Evolutionary conservation across 805 yeast genomes (phyloP).

Genomic region (Kodamaea restingae): DNA sequence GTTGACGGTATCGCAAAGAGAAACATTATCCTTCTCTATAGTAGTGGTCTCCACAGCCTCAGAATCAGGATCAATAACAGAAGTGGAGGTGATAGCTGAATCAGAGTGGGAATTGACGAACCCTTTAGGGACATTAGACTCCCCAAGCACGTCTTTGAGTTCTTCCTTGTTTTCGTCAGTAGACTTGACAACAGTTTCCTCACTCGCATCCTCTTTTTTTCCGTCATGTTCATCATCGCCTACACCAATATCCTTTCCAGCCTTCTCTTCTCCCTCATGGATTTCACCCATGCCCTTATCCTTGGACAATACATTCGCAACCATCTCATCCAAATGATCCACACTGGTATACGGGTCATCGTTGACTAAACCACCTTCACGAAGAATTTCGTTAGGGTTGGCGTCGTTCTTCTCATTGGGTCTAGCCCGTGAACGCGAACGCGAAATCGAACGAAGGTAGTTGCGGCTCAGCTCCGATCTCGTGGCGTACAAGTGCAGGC

Average conservation of each 20-base stretch:
- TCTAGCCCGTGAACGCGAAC: slow-evolving; percentile 55
- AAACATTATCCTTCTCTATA: no score
- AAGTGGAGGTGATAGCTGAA: no score
- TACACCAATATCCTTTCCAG: background rate
- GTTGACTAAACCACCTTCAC: slow-evolving; percentile 54
- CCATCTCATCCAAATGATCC: slow-evolving; percentile 47
- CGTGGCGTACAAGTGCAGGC: slow-evolving; percentile 24
- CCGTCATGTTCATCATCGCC: no score
- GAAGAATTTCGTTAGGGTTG: slow-evolving; percentile 40
- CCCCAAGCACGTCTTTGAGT: no score
- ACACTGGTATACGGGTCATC: slow-evolving; percentile 49
- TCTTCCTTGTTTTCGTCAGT: no score
- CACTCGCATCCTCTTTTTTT: background rate
- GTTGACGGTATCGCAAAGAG: no score
- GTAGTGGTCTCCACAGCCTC: no score
- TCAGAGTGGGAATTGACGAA: no score
- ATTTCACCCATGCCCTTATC: background rate
- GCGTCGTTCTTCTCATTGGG: slow-evolving; percentile 29
- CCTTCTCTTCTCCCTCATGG: background rate
- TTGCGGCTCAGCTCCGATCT: slow-evolving; percentile 44
- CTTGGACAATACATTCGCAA: slow-evolving; percentile 40
- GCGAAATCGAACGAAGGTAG: slow-evolving; percentile 61
- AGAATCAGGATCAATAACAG: no score
- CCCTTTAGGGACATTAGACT: no score
- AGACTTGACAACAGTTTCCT: no score